Evolutionary conservation across 495 filamentous ascomycete species (phyloP).

Genomic region (Apiosordaria backusii): DNA sequence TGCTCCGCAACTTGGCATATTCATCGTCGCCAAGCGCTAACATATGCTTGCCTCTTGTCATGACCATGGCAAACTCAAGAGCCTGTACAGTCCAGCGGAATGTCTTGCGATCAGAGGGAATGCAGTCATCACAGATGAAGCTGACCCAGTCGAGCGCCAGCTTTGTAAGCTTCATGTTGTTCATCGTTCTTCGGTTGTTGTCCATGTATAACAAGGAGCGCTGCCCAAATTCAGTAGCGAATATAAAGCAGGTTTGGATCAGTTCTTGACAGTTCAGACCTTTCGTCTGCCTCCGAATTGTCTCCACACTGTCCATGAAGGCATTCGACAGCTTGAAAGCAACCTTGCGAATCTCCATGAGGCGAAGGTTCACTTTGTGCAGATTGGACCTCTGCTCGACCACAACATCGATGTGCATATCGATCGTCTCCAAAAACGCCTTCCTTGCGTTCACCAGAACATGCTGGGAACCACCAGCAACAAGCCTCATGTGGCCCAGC

Average conservation of each 20-base stretch:
- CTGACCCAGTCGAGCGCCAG: slow-evolving; percentile 94
- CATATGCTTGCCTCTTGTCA: slow-evolving; percentile 90
- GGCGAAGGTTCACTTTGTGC: slow-evolving; percentile 80
- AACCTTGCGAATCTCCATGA: slow-evolving; percentile 93
- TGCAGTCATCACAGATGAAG: slow-evolving; percentile 96
- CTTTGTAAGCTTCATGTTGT: slow-evolving; percentile 89
- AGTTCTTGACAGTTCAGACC: slow-evolving; percentile 89
- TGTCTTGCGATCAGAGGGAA: slow-evolving; percentile 89
- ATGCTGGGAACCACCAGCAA: slow-evolving; percentile 81
- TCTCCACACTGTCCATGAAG: slow-evolving; percentile 98
- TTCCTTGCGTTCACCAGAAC: slow-evolving; percentile 73
- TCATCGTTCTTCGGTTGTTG: slow-evolving; percentile 87
- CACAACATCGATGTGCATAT: slow-evolving; percentile 78
- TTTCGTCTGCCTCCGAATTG: slow-evolving; percentile 78
- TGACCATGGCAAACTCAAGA: slow-evolving; percentile 93
- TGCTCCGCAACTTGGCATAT: slow-evolving; percentile 73
- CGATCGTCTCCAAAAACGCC: slow-evolving; percentile 70
- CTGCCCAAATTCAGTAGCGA: slow-evolving; percentile 96
- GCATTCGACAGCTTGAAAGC: slow-evolving; percentile 96
- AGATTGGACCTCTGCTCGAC: slow-evolving; percentile 92
- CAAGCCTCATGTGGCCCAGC: slow-evolving; percentile 77
- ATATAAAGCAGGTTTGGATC: slow-evolving; percentile 98
- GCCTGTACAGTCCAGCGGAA: slow-evolving; percentile 96
- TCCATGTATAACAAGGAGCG: slow-evolving; percentile 91
- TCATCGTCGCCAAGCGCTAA: slow-evolving; percentile 81